Conservation (phyloP, 345 rosid genomes). For the Citrus inodora region DNA sequence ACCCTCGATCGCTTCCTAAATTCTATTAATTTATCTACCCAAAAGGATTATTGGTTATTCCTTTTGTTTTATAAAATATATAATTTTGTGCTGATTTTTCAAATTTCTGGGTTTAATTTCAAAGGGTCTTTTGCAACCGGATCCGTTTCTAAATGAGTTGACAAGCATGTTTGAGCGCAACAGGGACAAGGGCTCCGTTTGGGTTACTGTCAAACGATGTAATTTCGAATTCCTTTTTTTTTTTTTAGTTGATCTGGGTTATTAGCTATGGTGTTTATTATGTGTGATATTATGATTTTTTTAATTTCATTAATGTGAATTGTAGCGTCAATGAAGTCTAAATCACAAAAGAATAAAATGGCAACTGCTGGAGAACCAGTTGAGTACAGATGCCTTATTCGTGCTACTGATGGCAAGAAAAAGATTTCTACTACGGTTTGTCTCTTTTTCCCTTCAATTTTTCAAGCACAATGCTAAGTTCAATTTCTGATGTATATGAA, state of each 20-base stretch:
- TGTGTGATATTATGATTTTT: neutral
- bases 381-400: conserved; percentile 86
- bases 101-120: neutral
- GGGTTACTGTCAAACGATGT: conserved; percentile 98
- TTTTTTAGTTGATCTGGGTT: neutral
- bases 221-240: conserved; percentile 2
- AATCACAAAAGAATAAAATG: conserved; percentile 71
- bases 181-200: conserved; percentile 77
- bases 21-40: neutral
- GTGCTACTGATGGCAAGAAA: conserved; percentile 85
- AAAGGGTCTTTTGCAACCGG: conserved; percentile 74
- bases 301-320: conserved; percentile 1
- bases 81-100: neutral
- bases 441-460: neutral
- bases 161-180: conserved; percentile 83
- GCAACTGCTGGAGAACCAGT: conserved; percentile 47
- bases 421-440: conserved; percentile 81
- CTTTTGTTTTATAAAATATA: neutral
- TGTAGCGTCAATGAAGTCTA: conserved; percentile 75
- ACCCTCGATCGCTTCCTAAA: neutral
- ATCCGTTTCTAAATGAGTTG: conserved; percentile 89
- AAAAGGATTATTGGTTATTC: neutral
- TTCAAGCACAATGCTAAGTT: no score
- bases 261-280: neutral
- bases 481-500: no score